Percentiles rank a stretch among this genome's conserved stretches.
phyloP scores from a whole-genome alignment of 2,329 filamentous ascomycete species.

The Neonectria punicea region DNA sequence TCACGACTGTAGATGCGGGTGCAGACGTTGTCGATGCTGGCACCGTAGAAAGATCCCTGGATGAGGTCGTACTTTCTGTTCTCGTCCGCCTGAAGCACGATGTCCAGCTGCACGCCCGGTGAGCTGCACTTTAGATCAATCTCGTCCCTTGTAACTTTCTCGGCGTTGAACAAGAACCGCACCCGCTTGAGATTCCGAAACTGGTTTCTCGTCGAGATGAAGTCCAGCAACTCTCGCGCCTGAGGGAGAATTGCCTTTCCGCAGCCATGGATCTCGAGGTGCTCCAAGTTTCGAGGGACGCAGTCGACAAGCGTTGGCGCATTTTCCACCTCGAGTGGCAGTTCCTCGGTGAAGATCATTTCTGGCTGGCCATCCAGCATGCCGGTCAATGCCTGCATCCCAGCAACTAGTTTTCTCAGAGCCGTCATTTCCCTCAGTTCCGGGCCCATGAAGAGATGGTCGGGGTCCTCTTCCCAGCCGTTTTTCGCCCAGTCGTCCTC shows the following conservation, averaged over 20 bases:
- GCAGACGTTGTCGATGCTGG: not conserved
- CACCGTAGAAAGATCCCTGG: not conserved
- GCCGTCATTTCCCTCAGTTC: conserved; percentile 6
- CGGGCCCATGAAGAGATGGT: conserved; percentile 5
- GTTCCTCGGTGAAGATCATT: too few relatives aligned
- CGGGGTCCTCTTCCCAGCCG: not conserved
- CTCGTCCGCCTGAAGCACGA: conserved; percentile 10
- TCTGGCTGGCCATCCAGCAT: not conserved
- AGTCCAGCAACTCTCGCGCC: conserved; percentile 14
- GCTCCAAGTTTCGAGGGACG: conserved; percentile 17
- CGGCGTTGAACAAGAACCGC: conserved; percentile 12
- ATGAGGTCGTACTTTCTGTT: conserved; percentile 9
- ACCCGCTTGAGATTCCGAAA: conserved; percentile 2
- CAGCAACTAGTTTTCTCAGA: not conserved
- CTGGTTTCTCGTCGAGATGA: not conserved
- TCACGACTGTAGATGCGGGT: not conserved
- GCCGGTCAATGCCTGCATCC: conserved; percentile 9
- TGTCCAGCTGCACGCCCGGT: not conserved
- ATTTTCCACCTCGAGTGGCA: not conserved
- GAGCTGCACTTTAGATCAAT: not conserved
- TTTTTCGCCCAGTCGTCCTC: conserved; percentile 13
- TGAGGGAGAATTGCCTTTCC: conserved; percentile 12
- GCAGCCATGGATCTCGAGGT: conserved; percentile 25
- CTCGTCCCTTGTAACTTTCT: not conserved
- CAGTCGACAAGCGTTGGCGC: conserved; percentile 11